Base-by-base conservation (phyloP, 805 yeast genomes). In the Cyberlindnera suaveolens region DNA sequence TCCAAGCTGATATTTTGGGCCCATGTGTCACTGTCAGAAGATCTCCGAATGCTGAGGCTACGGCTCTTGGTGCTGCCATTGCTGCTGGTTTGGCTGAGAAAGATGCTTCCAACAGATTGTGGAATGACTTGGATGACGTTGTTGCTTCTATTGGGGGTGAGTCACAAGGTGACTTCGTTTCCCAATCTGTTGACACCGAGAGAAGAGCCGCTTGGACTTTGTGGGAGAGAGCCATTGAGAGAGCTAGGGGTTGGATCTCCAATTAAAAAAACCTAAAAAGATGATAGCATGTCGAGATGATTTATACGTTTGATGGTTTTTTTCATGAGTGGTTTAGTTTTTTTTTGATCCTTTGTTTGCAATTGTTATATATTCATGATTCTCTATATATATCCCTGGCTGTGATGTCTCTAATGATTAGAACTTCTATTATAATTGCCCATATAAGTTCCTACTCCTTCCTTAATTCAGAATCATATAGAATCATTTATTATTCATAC, bases 41-140 rank as follows among this genome's bases (percentile, higher is more conserved):
- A 55, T 89, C 96, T 2, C 75, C 78, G 29, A 85, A 82, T 62
- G 70, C 87, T 31, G 98, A 90, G 65, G 88, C 96, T 60, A 90
- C 97, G 5, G 96, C 97, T 0, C 73, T 90, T 49, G 98, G 98
- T 26, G 96, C 96, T 7, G 96, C 97, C 5, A 85, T 91, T 52
- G 96, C 96, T 26, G 96, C 98, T 3, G 96, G 96, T 11, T 68
- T 89, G 56, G 78, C 70, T 6, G 55, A 57, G 41, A 56, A 65
- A 43, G 68, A 77, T 14, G 67, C 78, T 13, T 64, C 69, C 19
- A 77, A 79, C 17, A 74, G 85, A 44, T 63, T 88, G 38, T 90
- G 96, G 96, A 72, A 71, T 44, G 77, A 79, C 52, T 67, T 89
- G 48, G 82, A 76, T 41, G 96, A 89, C 46, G 84, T 85, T 36